Evolutionary conservation across 805 yeast genomes (phyloP).

Genomic region (Lachancea mirantina): DNA sequence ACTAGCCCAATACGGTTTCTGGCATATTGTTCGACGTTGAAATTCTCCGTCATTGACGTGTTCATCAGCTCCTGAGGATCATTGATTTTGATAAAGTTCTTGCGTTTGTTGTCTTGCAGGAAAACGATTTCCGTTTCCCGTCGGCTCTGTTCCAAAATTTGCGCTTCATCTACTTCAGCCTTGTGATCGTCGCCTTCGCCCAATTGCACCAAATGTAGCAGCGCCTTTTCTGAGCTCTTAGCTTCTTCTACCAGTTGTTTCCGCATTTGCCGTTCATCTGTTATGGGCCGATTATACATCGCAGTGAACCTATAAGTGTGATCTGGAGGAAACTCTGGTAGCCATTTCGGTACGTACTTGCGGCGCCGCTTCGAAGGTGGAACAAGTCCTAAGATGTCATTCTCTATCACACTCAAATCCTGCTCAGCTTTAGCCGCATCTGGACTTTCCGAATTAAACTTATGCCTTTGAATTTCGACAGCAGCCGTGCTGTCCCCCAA

Average conservation of each 20-base stretch:
- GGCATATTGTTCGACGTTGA: slow-evolving; percentile 56
- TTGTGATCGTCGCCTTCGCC: slow-evolving; percentile 2
- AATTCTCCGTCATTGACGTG: slow-evolving; percentile 20
- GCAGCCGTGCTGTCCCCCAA: slow-evolving; percentile 9
- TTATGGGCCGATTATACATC: slow-evolving; percentile 49
- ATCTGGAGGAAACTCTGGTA: slow-evolving; percentile 90
- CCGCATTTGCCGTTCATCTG: slow-evolving; percentile 66
- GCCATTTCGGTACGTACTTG: slow-evolving; percentile 58
- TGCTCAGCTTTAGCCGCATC: no score
- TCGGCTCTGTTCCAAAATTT: slow-evolving; percentile 7
- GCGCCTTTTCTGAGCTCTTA: slow-evolving; percentile 68
- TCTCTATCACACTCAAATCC: slow-evolving; percentile 11
- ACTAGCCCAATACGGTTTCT: slow-evolving; percentile 37
- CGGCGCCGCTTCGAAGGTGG: slow-evolving; percentile 40
- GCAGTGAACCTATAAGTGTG: slow-evolving; percentile 84
- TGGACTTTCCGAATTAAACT: slow-evolving; percentile 10
- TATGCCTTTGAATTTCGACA: slow-evolving; percentile 7
- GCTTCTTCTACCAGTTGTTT: slow-evolving; percentile 75
- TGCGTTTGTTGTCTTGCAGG: slow-evolving; percentile 4
- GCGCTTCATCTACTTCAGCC: slow-evolving; percentile 6
- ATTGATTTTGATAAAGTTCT: slow-evolving; percentile 5
- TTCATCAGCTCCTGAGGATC: slow-evolving; percentile 11
- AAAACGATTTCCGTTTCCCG: slow-evolving; percentile 6
- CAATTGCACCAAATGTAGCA: slow-evolving; percentile 31
- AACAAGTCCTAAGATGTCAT: slow-evolving; percentile 35